Evolutionary conservation across 306 rosid species (phyloP), one percentile per base, ranked within the genome.

Genomic region (Luffa aegyptiaca): DNA sequence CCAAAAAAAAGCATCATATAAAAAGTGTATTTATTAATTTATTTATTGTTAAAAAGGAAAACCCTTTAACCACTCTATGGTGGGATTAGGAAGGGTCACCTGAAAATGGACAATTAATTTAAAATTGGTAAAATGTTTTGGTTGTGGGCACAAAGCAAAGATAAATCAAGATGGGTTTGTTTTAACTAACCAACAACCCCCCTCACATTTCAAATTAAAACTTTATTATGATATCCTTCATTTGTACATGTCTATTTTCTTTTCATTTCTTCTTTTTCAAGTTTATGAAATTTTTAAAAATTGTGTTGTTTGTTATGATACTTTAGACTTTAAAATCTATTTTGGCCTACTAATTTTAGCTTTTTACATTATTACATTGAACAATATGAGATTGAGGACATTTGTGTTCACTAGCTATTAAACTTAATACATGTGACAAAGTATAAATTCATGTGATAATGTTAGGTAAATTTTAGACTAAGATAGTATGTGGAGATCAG

Each of bases 91-190:
- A 73, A 73, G 44, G 78, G 2, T 73, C 2, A 73, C 31, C 78
- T 48, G 20, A 49, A 73, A 49, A 33, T 49, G 26, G 78, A 33
- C 13, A 73, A 48, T 31, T 31, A 26, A 26, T 26, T 26, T 26
- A 74, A 74, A 74, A 51, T 74, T 74, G 45, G 78, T 51, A 73
- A 73, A 73, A 73, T 51, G 78, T 48, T 48, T 46, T 46, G 39
- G 77, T 73, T 73, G 61, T 72, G 77, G 41, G 41, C 21, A 20
- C 5, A 70, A 68, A 68, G 33, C 52, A 42, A 42, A 44, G 2
- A 42, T 44, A 45, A 71, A 71, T 46, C 12, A 45, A 71, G 77
- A 73, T 48, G 44, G 78, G 14, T 73, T 73, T 48, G 61, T 73
- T 73, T 49, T 14, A 73, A 49, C 78, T 73, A 73, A 73, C 78